Base-by-base conservation (phyloP, 2,329 filamentous ascomycete species). In the Pseudocercospora eumusae region DNA sequence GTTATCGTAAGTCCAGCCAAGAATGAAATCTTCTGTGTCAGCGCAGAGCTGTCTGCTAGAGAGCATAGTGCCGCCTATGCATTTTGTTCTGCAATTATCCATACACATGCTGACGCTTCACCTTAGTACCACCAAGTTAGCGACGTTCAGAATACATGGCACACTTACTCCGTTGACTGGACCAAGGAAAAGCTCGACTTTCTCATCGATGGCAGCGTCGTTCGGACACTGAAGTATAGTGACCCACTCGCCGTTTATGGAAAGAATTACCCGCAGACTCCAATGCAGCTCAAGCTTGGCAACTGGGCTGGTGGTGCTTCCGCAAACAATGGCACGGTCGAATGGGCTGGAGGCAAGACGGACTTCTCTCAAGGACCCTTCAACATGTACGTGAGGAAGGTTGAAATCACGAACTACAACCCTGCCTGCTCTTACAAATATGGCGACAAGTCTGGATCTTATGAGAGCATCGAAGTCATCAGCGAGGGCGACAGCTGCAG, bases 181-280 rank as follows among this genome's bases (percentile, higher is more conserved):
- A 91, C 86, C 21, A 78, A 83, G 65, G 84, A 88, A 1, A 77
- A 81, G 60, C 77, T 92, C 18, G 82, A 86, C 63, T 93, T 85
- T 83, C 85, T 82, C 20, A 86, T 95, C 58, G 90, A 96, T 69
- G 86, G 86, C 67, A 78, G 79, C 7, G 80, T 84, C 4, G 82
- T 90, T 56, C 86, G 90, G 64, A 90, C 90, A 13, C 83, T 97
- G 62, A 84, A 81, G 8, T 84, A 85, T 60, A 78, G 77, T 23
- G 85, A 89, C 56, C 85, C 86, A 62, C 83, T 87, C 72, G 76
- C 80, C 60, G 78, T 83, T 52, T 82, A 82, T 67, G 86, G 86
- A 11, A 74, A 82, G 55, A 91, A 96, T 77, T 93, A 85, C 74
- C 90, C 90, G 0, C 90, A 93, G 73, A 92, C 90, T 0, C 90